Evolutionary conservation across 192 early-diverging fungal genomes (phyloP).

Genomic region (Coemansia pectinata): DNA sequence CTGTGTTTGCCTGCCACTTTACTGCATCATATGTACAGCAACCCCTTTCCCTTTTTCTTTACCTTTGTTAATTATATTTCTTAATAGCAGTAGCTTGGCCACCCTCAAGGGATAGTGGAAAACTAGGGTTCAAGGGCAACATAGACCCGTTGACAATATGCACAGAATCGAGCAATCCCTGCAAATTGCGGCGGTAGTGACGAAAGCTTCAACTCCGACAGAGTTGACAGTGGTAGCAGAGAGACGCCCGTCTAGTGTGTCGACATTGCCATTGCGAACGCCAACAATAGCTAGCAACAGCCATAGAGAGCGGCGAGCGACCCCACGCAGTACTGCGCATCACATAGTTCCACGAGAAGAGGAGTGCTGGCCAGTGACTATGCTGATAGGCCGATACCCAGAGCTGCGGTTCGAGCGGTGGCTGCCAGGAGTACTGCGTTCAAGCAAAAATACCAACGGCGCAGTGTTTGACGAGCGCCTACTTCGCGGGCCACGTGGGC

Average conservation of each 20-base stretch:
- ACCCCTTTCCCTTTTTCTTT: background rate
- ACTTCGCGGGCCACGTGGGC: constrained; percentile 33
- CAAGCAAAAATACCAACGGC: constrained; percentile 14
- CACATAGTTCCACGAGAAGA: constrained; percentile 36
- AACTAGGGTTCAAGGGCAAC: background rate
- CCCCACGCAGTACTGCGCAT: constrained; percentile 20
- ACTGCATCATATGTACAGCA: background rate
- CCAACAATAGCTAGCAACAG: constrained; percentile 6
- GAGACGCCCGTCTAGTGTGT: background rate
- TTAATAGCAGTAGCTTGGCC: too few relatives aligned
- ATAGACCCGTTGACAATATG: background rate
- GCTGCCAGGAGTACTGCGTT: constrained; percentile 30
- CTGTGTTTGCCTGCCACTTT: too few relatives aligned
- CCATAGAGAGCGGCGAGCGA: background rate
- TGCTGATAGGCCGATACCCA: constrained; percentile 36
- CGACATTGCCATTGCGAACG: background rate
- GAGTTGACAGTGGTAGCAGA: background rate
- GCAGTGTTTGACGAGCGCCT: constrained; percentile 31
- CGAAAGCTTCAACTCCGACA: background rate
- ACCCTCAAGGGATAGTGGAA: too few relatives aligned
- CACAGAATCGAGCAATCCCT: background rate
- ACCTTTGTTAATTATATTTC: background rate
- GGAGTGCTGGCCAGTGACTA: constrained; percentile 40
- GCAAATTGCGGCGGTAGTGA: background rate
- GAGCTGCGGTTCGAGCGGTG: constrained; percentile 48